Base-by-base conservation (phyloP, 495 filamentous ascomycete species). In the Daldinia grandis region DNA sequence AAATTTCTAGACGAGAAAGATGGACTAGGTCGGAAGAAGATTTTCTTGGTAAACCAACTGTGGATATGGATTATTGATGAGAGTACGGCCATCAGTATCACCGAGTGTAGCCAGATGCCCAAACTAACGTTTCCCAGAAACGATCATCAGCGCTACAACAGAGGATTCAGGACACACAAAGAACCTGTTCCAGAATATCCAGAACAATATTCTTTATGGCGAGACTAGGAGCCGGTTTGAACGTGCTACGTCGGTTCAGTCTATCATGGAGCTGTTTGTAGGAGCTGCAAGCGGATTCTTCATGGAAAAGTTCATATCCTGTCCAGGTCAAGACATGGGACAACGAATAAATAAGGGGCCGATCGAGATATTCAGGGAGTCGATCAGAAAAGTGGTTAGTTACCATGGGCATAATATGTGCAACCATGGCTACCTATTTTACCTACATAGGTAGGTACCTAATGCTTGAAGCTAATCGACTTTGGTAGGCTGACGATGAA, bases 351-450 rank as follows among this genome's bases (percentile, higher is more conserved):
- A 27, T 27, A 62, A 68, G 35, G 44, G 61, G 3, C 69, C 74
- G 6, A 74, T 75, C 40, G 58, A 72, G 25, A 51, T 51, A 49
- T 76, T 73, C 21, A 37, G 58, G 50, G 61, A 73, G 15, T 70
- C 68, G 14, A 53, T 74, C 19, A 69, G 68, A 53, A 25, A 64
- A 42, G 73, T 67, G 47, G 42, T 59, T 35, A 0, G 50, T 62
- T 38, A 1, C 12, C 9, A 12, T 33, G 30, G 9, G n/a, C n/a
- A n/a, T 33, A 1, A 33, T 33, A 33, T 33, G 3, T 10, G 6
- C 8, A n/a, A n/a, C 10, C 30, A 33, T 3, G 30, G 6, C 30
- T 33, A 33, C 31, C n/a, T 3, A 6, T 35, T 40, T 12, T 24
- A 40, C 30, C 30, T 17, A 38, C 19, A 5, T 37, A 31, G 5